Evolutionary conservation across 306 rosid species (phyloP), one percentile per base, ranked within the genome.

Genomic region (Quercus cerris): DNA sequence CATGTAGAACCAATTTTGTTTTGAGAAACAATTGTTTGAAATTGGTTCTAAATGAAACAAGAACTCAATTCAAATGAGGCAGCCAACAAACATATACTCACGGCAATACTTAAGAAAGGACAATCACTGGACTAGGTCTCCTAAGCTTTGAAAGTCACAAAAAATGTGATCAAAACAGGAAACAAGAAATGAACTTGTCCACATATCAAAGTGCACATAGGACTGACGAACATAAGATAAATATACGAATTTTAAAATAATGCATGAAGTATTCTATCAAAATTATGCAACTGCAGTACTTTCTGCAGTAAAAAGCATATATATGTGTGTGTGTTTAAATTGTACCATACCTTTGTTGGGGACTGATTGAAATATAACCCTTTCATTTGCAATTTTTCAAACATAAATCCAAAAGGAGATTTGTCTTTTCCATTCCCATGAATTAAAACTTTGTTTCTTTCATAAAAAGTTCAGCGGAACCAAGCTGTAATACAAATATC

Each of bases 301-400:
- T 33, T 33, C 38, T 33, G 38, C 5, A 33, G 7, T 1, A 33
- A 33, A 33, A 33, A 33, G 5, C 1, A 33, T 33, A 31, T 41
- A 10, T 41, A 12, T 44, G 51, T 9, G 51, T 44, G 12, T 44
- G 51, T 74, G 31, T 64, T 44, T 31, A 38, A 70, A 66, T 78
- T 69, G 69, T n/a, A 55, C 67, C 81, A 75, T 89, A 95, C 99
- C 98, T 95, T 95, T 6, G 90, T 35, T 30, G 77, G 88, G 79
- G 97, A 93, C 71, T 93, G 97, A 85, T 93, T 90, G 90, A 91
- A 95, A 84, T 93, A 95, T 74, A 95, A 78, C 76, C 97, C 98
- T 83, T 91, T 95, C 93, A 90, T 93, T 86, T 87, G 97, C 85
- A 93, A 98, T 88, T 95, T 95, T 92, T 90, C 97, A 82, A 95